A percentile compares a stretch with the other conserved stretches of the same genome.
These are phyloP conservation scores for Tetradesmus obliquus DNA, from an alignment of 139 green algal genomes.

Conservation along the genomic window DNA sequence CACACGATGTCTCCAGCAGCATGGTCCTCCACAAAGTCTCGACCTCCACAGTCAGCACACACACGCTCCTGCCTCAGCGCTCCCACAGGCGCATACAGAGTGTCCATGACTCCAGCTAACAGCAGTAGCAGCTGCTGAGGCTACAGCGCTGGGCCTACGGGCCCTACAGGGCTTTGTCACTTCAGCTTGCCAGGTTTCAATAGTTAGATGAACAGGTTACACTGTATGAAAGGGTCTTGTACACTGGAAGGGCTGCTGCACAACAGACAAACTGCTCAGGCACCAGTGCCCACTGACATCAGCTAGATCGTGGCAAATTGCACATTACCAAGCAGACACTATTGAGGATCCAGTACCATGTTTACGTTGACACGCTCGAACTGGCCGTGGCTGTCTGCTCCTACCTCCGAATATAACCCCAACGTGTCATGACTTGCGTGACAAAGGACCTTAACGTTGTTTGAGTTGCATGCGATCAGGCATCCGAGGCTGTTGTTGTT, in stretches of 20 bases:
- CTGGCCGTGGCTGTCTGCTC: too few species aligned
- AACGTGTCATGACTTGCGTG: background rate
- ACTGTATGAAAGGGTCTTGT: background rate
- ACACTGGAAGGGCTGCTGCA: background rate
- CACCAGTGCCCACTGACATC: background rate
- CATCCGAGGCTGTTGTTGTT: background rate
- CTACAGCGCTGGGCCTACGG: background rate
- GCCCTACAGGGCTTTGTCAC: background rate
- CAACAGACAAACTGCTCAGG: background rate
- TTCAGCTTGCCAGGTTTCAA: too few species aligned
- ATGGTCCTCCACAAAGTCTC: slow-evolving; percentile 85
- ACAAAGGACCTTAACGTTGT: background rate
- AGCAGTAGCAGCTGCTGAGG: background rate
- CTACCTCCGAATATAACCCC: background rate
- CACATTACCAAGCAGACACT: too few species aligned
- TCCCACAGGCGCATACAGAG: slow-evolving; percentile 1
- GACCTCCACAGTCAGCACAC: slow-evolving; percentile 75
- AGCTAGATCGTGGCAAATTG: too few species aligned
- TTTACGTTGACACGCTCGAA: too few species aligned
- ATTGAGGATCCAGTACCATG: too few species aligned
- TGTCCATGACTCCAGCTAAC: background rate
- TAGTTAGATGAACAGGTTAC: too few species aligned
- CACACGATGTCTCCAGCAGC: slow-evolving; percentile 84
- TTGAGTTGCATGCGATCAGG: background rate
- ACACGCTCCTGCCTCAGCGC: slow-evolving; percentile 24